phyloP scores from a whole-genome alignment of 805 yeast species.

The Suhomyces faveliae region DNA sequence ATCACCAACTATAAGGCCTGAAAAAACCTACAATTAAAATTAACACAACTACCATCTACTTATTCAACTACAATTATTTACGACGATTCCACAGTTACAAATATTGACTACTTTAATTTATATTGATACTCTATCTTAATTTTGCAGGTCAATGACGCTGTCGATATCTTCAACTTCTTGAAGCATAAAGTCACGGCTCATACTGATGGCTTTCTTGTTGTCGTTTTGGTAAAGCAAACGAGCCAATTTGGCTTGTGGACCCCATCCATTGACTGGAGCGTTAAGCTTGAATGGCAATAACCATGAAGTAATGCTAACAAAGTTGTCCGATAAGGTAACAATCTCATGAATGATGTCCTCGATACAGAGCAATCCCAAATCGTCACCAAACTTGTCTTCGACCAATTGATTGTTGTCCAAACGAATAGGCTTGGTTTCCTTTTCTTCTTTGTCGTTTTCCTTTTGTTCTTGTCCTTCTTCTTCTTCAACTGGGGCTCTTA shows the following conservation, averaged over 20 bases:
- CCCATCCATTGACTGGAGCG: slow-evolving; percentile 71
- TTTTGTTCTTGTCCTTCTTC: slow-evolving; percentile 11
- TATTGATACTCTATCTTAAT: slow-evolving; percentile 31
- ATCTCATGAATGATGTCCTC: slow-evolving; percentile 80
- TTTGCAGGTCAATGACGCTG: slow-evolving; percentile 62
- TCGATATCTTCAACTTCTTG: slow-evolving; percentile 69
- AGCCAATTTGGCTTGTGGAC: slow-evolving; percentile 67
- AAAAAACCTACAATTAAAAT: too few relatives aligned
- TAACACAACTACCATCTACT: too few relatives aligned
- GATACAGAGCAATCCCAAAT: slow-evolving; percentile 67
- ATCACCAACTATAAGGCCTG: too few relatives aligned
- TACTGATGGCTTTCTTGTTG: slow-evolving; percentile 48
- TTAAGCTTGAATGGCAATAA: slow-evolving; percentile 68
- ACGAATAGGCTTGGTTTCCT: slow-evolving; percentile 29
- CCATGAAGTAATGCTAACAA: slow-evolving; percentile 60
- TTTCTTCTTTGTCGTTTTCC: slow-evolving; percentile 25
- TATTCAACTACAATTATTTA: too few relatives aligned
- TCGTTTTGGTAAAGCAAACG: slow-evolving; percentile 57
- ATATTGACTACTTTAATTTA: background rate
- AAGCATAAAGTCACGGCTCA: slow-evolving; percentile 64
- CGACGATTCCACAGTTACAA: too few relatives aligned
- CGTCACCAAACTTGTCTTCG: slow-evolving; percentile 63
- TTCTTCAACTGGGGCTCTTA: slow-evolving; percentile 34
- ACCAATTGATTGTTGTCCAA: slow-evolving; percentile 73
- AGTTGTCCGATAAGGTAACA: slow-evolving; percentile 58